These are phyloP conservation scores for Liriodendron chinense DNA, from an alignment of 164 flowering plant genomes.

Conservation along the genomic window DNA sequence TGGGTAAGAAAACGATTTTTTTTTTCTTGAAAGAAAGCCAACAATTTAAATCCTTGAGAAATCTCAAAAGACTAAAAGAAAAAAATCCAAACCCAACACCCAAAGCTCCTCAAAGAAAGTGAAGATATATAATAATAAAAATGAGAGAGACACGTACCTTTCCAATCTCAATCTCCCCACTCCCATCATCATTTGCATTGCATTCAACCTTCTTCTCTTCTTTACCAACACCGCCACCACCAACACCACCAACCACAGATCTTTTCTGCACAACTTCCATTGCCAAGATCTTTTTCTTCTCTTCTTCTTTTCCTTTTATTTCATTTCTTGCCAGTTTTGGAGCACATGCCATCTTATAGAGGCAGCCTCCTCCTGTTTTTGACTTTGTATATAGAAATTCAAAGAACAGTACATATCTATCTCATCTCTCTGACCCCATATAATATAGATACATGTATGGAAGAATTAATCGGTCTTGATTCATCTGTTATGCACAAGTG, in stretches of 20 bases:
- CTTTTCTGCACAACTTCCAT: slow-evolving; percentile 23
- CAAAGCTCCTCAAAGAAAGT: no score
- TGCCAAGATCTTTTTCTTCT: neutral
- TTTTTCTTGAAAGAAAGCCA: neutral
- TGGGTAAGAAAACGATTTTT: neutral
- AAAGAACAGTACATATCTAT: slow-evolving; percentile 13
- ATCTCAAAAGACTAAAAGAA: neutral
- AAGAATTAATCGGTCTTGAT: neutral
- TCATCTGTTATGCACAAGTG: neutral
- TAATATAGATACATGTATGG: neutral
- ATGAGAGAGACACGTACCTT: neutral
- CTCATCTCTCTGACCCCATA: neutral
- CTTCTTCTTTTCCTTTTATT: neutral
- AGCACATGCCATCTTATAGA: neutral
- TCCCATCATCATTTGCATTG: slow-evolving; percentile 9
- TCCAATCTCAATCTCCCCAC: neutral
- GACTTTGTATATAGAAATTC: slow-evolving; percentile 18
- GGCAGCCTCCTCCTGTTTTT: slow-evolving; percentile 10
- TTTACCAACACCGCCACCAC: slow-evolving; percentile 3
- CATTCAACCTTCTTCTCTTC: slow-evolving; percentile 20
- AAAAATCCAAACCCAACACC: neutral
- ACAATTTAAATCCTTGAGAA: no score
- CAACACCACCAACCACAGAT: slow-evolving; percentile 7
- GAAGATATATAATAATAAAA: neutral
- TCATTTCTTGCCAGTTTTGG: neutral